Evolutionary conservation across 805 yeast species (phyloP).

Genomic region (Myxozyma mucilagina): DNA sequence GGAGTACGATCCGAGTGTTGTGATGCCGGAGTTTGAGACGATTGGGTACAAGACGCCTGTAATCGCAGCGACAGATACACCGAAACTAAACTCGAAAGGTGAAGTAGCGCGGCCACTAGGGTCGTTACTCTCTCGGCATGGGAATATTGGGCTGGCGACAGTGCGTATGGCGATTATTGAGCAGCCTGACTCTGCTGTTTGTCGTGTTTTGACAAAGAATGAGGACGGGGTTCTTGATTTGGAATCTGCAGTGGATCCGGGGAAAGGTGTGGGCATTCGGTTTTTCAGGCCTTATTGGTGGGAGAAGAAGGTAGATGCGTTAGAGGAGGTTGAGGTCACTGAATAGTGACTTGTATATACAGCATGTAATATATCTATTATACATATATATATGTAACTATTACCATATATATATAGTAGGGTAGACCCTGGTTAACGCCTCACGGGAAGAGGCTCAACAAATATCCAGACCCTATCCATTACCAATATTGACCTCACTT

Average conservation of each 20-base stretch:
- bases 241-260: slow-evolving; percentile 43
- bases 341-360: background rate
- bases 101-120: slow-evolving; percentile 54
- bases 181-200: slow-evolving; percentile 3
- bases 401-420: too few relatives aligned
- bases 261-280: slow-evolving; percentile 12
- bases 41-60: slow-evolving; percentile 20
- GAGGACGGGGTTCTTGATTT: slow-evolving; percentile 5
- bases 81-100: slow-evolving; percentile 23
- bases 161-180: slow-evolving; percentile 28
- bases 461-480: too few relatives aligned
- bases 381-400: too few relatives aligned
- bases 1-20: background rate
- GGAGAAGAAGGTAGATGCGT: slow-evolving; percentile 42
- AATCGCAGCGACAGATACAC: slow-evolving; percentile 7
- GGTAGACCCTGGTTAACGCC: too few relatives aligned
- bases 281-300: slow-evolving; percentile 68
- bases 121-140: slow-evolving; percentile 55
- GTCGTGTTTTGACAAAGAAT: slow-evolving; percentile 17
- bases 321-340: background rate
- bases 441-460: background rate
- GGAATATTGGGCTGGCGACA: slow-evolving; percentile 63
- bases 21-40: background rate
- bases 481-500: too few relatives aligned
- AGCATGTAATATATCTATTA: too few relatives aligned